Conservation (phyloP, 345 rosid species). For the Barbarea vulgaris region DNA sequence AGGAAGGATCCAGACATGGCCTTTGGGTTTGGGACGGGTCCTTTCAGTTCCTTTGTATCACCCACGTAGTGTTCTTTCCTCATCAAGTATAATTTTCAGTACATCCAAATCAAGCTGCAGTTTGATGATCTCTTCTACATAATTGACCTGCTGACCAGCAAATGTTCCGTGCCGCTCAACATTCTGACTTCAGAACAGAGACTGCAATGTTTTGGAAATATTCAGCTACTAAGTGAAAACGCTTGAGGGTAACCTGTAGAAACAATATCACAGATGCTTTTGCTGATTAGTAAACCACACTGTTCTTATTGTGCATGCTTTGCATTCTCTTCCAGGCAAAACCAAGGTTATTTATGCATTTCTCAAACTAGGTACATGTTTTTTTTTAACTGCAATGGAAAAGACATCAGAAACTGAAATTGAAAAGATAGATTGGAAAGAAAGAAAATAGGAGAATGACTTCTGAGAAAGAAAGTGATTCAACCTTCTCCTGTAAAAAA, state of each 20-base stretch:
- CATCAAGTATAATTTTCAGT: slow-evolving; percentile 71
- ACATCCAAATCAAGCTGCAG: slow-evolving; percentile 90
- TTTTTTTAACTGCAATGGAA: slow-evolving; percentile 58
- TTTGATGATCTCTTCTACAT: slow-evolving; percentile 67
- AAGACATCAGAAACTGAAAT: slow-evolving; percentile 17
- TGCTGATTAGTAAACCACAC: slow-evolving; percentile 19
- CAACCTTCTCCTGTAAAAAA: slow-evolving; percentile 68
- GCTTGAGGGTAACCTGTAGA: slow-evolving; percentile 14
- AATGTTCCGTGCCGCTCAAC: slow-evolving; percentile 33
- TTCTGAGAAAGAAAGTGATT: slow-evolving; percentile 33
- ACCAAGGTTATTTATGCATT: slow-evolving; percentile 62
- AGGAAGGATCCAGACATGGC: too few relatives aligned
- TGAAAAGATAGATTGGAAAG: slow-evolving; percentile 24
- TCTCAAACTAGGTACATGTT: slow-evolving; percentile 63
- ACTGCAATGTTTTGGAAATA: slow-evolving; percentile 40
- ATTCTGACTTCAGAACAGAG: slow-evolving; percentile 33
- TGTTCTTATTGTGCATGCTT: slow-evolving; percentile 43
- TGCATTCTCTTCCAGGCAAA: slow-evolving; percentile 81
- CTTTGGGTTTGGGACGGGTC: too few relatives aligned
- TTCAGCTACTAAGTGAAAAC: slow-evolving; percentile 20
- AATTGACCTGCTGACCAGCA: slow-evolving; percentile 44
- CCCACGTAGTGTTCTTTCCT: slow-evolving; percentile 63
- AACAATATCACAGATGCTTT: slow-evolving; percentile 23
- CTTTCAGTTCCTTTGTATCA: slow-evolving; percentile 54
- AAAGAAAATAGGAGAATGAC: slow-evolving; percentile 22